phyloP scores from a whole-genome alignment of 257 asterid genomes.

The Solanum dulcamara region DNA sequence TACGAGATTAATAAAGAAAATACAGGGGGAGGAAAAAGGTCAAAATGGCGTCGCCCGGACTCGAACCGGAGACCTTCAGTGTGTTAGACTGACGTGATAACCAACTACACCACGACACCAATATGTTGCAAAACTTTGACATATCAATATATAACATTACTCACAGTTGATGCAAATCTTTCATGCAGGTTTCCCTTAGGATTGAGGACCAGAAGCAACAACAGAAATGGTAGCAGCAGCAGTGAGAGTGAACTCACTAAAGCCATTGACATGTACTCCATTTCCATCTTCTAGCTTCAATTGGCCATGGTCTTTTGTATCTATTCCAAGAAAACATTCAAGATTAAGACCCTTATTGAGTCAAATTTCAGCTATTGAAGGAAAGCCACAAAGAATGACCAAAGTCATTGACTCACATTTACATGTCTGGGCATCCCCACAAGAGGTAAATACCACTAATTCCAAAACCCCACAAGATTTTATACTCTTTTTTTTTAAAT shows the following conservation, averaged over 20 bases:
- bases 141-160: fast-evolving
- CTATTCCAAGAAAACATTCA: conserved; percentile 3
- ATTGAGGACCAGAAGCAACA: not conserved
- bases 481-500: not conserved
- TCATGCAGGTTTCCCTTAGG: not conserved
- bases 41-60: conserved; percentile 53
- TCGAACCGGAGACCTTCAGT: conserved; percentile 91
- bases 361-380: conserved; percentile 24
- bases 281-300: conserved; percentile 1
- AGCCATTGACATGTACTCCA: conserved; percentile 18
- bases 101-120: conserved; percentile 87
- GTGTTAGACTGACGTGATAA: conserved; percentile 91
- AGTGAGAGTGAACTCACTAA: conserved; percentile 13
- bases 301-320: not conserved
- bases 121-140: fast-evolving
- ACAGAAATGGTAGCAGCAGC: conserved; percentile 4
- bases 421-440: conserved; percentile 89
- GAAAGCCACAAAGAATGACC: conserved; percentile 3
- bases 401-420: conserved; percentile 74
- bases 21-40: too few species aligned
- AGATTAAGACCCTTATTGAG: not conserved
- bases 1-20: too few species aligned
- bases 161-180: not conserved
- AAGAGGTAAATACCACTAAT: conserved; percentile 21
- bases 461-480: not conserved